These are phyloP conservation scores for Ophiostoma sp. DNA, from an alignment of 2,329 filamentous ascomycete species.

Conservation along the genomic window DNA sequence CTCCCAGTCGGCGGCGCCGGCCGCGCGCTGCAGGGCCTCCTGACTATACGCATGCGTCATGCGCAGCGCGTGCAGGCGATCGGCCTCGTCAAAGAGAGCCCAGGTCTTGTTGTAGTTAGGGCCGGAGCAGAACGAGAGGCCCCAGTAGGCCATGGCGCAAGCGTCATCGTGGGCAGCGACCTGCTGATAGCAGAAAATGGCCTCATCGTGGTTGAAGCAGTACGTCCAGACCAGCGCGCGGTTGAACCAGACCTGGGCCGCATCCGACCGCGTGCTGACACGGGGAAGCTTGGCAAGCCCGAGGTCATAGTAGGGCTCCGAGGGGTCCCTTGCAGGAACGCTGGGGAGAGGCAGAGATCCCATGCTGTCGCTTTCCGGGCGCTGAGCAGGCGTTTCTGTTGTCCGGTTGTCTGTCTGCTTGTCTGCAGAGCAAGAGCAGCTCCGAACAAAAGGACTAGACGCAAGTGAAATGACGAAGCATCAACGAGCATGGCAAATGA, in stretches of 20 bases:
- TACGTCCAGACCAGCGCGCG: constrained; percentile 69
- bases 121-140: constrained; percentile 63
- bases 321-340: constrained; percentile 7
- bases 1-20: constrained; percentile 15
- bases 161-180: constrained; percentile 49
- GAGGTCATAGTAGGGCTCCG: constrained; percentile 21
- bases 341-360: constrained; percentile 12
- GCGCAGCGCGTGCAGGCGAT: constrained; percentile 38
- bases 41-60: constrained; percentile 12
- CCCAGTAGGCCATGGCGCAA: constrained; percentile 64
- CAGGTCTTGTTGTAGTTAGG: constrained; percentile 76
- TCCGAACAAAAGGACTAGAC: not conserved
- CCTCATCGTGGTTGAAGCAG: constrained; percentile 71
- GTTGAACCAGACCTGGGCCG: constrained; percentile 59
- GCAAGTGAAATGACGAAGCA: not conserved
- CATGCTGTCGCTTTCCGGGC: constrained; percentile 10
- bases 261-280: constrained; percentile 15
- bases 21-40: constrained; percentile 3
- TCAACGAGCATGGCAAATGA: not conserved
- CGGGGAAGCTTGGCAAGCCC: not conserved
- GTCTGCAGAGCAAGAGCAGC: not conserved
- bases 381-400: not conserved
- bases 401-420: not conserved
- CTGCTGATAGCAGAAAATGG: constrained; percentile 56
- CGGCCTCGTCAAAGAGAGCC: constrained; percentile 60